Base-by-base conservation (phyloP, 148 eudicot species). In the Simmondsia chinensis region DNA sequence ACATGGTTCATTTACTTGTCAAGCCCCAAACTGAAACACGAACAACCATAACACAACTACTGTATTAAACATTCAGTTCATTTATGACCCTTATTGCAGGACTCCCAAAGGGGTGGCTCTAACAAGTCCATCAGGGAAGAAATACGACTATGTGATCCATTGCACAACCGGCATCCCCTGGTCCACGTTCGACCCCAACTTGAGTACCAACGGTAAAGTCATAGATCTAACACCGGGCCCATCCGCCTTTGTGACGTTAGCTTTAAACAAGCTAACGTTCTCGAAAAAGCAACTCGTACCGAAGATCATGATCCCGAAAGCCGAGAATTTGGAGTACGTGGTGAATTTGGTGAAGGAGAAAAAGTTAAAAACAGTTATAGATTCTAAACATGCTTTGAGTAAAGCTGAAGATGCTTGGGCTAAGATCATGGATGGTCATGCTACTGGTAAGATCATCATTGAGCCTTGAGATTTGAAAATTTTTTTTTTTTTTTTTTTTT, bases 331-430 rank as follows among this genome's bases (percentile, higher is more conserved):
- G 55, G 57, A 48, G 18, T 61, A 8, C 43, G 32, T 79, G 20
- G 72, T 74, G 43, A 57, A 63, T 39, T 48, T 79, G 50, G 56
- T 71, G 40, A 71, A 71, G 53, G 77, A 65, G 54, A 77, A 75
- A 52, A 79, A 79, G 57, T 39, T 79, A 11, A 79, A 79, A 56
- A 61, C 78, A 0, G 32, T 68, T 1, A 29, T 74, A 1, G 78
- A 68, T 33, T 74, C 75, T 0, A 71, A 34, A 18, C 15, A 46
- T 58, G 63, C 75, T 10, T 35, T 79, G 42, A 68, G 68, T 57
- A 64, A 65, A 25, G 81, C 65, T 26, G 73, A 71, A 53, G 75
- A 64, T 49, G 86, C 78, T 26, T 79, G 86, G 75, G 86, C n/a
- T n/a, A n/a, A n/a, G n/a, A n/a, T n/a, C n/a, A n/a, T n/a, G n/a